These are phyloP conservation scores for Euclidium syriacum DNA, from an alignment of 345 rosid species.

Conservation along the genomic window DNA sequence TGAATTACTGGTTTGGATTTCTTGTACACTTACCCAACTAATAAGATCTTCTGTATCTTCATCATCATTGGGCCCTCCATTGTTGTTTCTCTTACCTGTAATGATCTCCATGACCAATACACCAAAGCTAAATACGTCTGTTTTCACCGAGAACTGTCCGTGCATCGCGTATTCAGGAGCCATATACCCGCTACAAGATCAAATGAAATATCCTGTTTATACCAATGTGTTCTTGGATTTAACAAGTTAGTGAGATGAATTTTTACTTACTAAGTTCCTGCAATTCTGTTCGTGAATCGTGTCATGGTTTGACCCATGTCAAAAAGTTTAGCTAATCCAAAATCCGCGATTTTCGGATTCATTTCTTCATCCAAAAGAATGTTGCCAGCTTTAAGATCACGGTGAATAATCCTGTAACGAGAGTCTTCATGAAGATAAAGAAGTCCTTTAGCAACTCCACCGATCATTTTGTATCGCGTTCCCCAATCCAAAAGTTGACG, in stretches of 20 bases:
- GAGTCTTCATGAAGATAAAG: slow-evolving; percentile 48
- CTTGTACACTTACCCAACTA: slow-evolving; percentile 28
- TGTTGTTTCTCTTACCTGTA: slow-evolving; percentile 23
- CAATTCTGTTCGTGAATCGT: slow-evolving; percentile 38
- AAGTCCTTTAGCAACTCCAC: slow-evolving; percentile 30
- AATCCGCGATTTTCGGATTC: slow-evolving; percentile 60
- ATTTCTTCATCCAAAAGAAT: slow-evolving; percentile 40
- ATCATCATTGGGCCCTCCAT: background rate
- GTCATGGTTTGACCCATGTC: slow-evolving; percentile 27
- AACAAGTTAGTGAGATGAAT: background rate
- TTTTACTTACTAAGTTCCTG: slow-evolving; percentile 44
- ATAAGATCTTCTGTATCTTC: slow-evolving; percentile 27
- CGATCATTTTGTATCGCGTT: slow-evolving; percentile 25
- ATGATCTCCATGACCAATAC: slow-evolving; percentile 31
- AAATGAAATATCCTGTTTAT: background rate
- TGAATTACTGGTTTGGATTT: background rate
- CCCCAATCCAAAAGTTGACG: slow-evolving; percentile 26
- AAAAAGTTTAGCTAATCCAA: slow-evolving; percentile 50
- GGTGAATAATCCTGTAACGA: slow-evolving; percentile 43
- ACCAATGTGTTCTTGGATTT: background rate
- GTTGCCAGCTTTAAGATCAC: slow-evolving; percentile 60
- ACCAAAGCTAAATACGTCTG: slow-evolving; percentile 32
- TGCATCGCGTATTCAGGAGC: slow-evolving; percentile 33
- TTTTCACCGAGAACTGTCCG: slow-evolving; percentile 28
- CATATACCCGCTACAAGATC: slow-evolving; percentile 24